These are phyloP conservation scores for Jaminaea rosea DNA, from an alignment of 1,284 basidiomycete species.

Conservation along the genomic window DNA sequence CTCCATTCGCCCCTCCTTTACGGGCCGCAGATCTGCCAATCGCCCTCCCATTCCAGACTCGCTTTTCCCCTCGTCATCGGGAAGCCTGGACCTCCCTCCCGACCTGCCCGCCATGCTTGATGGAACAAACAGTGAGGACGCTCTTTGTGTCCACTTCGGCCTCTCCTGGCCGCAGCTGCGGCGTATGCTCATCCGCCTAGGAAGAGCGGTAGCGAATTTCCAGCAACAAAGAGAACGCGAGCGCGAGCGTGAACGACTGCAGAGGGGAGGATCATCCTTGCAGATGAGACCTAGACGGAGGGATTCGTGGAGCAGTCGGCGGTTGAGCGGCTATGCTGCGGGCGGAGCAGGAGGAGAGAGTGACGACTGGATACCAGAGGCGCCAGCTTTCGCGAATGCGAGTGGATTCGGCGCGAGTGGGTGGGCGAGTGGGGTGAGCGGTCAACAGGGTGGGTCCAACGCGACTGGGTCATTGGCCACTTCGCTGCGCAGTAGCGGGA, in stretches of 20 bases:
- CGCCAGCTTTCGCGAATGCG: not conserved
- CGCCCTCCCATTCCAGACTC: too few relatives aligned
- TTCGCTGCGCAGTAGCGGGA: not conserved
- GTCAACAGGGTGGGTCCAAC: too few relatives aligned
- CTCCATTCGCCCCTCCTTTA: too few relatives aligned
- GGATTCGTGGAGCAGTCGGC: not conserved
- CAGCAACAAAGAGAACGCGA: too few relatives aligned
- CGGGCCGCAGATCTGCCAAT: too few relatives aligned
- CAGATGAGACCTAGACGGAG: not conserved
- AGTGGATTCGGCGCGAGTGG: not conserved
- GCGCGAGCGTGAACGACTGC: too few relatives aligned
- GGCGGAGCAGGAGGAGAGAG: not conserved
- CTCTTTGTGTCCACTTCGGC: slow-evolving; percentile 71
- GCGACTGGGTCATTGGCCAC: not conserved
- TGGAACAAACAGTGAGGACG: slow-evolving; percentile 83
- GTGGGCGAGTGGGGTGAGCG: too few relatives aligned
- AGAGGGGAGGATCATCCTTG: not conserved
- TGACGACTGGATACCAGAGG: not conserved
- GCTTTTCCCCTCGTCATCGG: too few relatives aligned
- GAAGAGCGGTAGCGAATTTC: not conserved
- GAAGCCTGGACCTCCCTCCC: slow-evolving; percentile 14
- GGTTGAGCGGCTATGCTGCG: too few relatives aligned
- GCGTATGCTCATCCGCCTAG: slow-evolving; percentile 55
- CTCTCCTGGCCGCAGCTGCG: slow-evolving; percentile 75
- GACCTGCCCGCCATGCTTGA: slow-evolving; percentile 63